Evolutionary conservation across 2,329 filamentous ascomycete genomes (phyloP).

Genomic region (Colletotrichum sp.): DNA sequence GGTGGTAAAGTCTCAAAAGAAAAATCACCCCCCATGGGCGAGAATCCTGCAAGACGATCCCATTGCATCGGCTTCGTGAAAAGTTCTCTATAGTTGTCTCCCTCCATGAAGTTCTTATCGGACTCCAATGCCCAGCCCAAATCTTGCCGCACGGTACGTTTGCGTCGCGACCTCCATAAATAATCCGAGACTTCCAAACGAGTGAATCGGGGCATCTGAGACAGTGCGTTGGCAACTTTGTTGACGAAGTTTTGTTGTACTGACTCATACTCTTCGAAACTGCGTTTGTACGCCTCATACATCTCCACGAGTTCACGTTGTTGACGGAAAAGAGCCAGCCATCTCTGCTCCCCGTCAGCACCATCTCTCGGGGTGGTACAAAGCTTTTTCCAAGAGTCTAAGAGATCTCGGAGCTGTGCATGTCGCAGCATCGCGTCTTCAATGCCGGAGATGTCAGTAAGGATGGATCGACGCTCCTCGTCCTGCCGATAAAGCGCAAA

Average conservation of each 20-base stretch:
- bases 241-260: neutral
- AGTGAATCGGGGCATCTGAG: fast-evolving
- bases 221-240: neutral
- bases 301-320: neutral
- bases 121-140: fast-evolving
- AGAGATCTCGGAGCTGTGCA: neutral
- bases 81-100: fast-evolving
- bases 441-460: too few relatives aligned
- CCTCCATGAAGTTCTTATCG: neutral
- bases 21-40: fast-evolving
- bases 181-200: neutral
- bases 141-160: fast-evolving
- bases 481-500: neutral
- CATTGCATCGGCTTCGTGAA: neutral
- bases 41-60: neutral
- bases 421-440: too few relatives aligned
- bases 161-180: neutral
- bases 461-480: neutral
- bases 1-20: neutral
- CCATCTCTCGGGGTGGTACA: fast-evolving
- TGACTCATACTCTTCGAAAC: fast-evolving
- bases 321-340: neutral
- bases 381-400: fast-evolving
- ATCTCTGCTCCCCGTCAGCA: neutral
- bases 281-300: fast-evolving